These are phyloP conservation scores for Nicotiana paniculata DNA, from an alignment of 257 asterid genomes.

Conservation along the genomic window DNA sequence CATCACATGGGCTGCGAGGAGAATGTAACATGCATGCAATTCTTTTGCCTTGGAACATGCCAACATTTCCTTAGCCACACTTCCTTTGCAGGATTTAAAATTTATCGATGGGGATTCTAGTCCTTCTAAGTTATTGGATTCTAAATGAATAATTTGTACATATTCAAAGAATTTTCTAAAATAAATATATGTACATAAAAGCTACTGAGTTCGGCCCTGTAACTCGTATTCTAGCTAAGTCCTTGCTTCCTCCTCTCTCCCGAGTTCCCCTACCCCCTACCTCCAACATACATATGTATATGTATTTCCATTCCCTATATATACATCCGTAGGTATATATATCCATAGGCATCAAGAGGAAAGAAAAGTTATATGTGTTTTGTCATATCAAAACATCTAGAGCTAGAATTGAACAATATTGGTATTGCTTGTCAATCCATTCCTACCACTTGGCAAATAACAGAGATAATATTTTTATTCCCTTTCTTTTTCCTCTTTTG, in stretches of 20 bases:
- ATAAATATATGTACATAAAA: not conserved
- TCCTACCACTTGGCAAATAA: conserved; percentile 42
- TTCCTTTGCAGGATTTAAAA: not conserved
- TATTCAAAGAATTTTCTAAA: not conserved
- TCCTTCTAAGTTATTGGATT: no score
- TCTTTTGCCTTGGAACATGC: conserved; percentile 37
- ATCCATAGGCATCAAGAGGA: not conserved
- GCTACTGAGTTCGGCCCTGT: not conserved
- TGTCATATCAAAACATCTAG: conserved; percentile 39
- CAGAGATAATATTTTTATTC: conserved; percentile 44
- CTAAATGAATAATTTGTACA: not conserved
- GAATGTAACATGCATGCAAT: conserved; percentile 34
- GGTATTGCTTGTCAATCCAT: conserved; percentile 40
- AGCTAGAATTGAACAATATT: conserved; percentile 13
- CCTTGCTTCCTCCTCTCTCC: no score
- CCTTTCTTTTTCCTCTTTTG: conserved; percentile 12
- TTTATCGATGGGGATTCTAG: not conserved
- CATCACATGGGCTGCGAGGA: conserved; percentile 67
- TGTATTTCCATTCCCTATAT: no score
- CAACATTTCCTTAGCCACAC: conserved; percentile 41
- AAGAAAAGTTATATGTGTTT: conserved; percentile 17
- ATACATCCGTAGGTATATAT: not conserved
- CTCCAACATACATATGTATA: no score
- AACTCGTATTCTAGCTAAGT: no score
- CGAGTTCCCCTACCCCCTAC: no score